Evolutionary conservation across 768 basidiomycete species (phyloP), one percentile per base, ranked within the genome.

Genomic region (Piloderma croceum): DNA sequence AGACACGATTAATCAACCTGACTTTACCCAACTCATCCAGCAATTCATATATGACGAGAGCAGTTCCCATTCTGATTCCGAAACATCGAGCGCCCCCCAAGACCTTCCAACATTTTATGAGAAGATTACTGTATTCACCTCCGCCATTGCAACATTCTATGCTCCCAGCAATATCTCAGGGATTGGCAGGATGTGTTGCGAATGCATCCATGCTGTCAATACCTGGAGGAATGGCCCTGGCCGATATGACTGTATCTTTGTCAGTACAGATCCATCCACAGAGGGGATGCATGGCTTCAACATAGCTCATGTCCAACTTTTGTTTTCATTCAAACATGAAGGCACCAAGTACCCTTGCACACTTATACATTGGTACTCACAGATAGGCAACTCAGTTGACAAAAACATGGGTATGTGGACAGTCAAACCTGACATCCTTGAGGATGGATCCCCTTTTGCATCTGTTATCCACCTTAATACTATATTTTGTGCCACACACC

Each of bases 331-430:
- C 31, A 39, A 41, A 12, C 47, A 55, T 38, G 15, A 35, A 1
- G 27, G 38, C 6, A 34, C 10, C 1, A 6, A 39, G 1, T 42
- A 39, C 18, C 34, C 34, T 0, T 65, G 61, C 49, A 60, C 60
- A 0, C 46, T 65, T 5, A 56, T 65, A 2, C 50, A 47, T 19
- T 62, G 63, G 61, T 56, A 54, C 31, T 5, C 43, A 4, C 34
- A 27, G 4, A 42, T 36, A 2, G 27, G 34, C 6, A 41, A 55
- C 12, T 22, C 35, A 6, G 48, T 37, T 4, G 62, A 63, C 43
- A 23, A 25, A 0, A 48, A 52, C 15, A 64, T 61, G 3, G 59
- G 64, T 1, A 61, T 65, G 62, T 63, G 60, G 62, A 44, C 48
- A 0, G 57, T 66, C 0, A 38, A 53, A 32, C 47, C 44, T 1